Evolutionary conservation across 1,139 yeast genomes (phyloP).

Genomic region (Kodamaea arcana): DNA sequence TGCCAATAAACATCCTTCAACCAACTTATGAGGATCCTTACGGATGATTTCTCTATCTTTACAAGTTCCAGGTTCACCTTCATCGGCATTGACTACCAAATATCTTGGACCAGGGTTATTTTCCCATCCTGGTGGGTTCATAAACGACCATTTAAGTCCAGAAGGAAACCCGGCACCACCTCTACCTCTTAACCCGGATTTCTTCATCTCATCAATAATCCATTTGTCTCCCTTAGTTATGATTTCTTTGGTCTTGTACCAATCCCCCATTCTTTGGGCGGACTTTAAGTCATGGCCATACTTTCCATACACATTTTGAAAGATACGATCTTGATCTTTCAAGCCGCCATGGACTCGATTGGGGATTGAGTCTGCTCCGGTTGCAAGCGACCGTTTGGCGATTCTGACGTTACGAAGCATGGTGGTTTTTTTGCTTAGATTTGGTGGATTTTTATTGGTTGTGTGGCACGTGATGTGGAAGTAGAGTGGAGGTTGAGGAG

Average conservation of each 20-base stretch:
- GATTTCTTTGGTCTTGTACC: constrained; percentile 87
- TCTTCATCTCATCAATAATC: constrained; percentile 83
- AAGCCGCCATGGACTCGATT: constrained; percentile 70
- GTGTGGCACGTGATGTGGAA: constrained; percentile 5
- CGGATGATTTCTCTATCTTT: constrained; percentile 86
- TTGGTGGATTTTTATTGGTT: constrained; percentile 16
- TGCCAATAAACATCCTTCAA: constrained; percentile 81
- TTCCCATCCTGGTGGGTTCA: constrained; percentile 96
- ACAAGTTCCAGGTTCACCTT: constrained; percentile 92
- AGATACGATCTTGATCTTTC: constrained; percentile 78
- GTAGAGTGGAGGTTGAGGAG: too few relatives aligned
- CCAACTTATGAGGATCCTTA: constrained; percentile 85
- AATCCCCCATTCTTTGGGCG: constrained; percentile 78
- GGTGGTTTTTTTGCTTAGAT: constrained; percentile 10
- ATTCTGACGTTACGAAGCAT: constrained; percentile 16
- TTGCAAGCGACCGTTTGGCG: constrained; percentile 35
- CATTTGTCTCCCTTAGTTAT: constrained; percentile 78
- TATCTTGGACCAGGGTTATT: constrained; percentile 82
- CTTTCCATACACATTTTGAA: constrained; percentile 73
- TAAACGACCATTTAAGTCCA: constrained; percentile 86
- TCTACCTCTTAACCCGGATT: constrained; percentile 82
- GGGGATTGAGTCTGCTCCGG: constrained; percentile 47
- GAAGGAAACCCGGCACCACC: constrained; percentile 94
- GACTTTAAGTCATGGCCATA: constrained; percentile 73
- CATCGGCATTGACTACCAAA: constrained; percentile 86